Conservation (phyloP, 108 stramenopile genomes). For the Cyclotella choctawhatcheeana region DNA sequence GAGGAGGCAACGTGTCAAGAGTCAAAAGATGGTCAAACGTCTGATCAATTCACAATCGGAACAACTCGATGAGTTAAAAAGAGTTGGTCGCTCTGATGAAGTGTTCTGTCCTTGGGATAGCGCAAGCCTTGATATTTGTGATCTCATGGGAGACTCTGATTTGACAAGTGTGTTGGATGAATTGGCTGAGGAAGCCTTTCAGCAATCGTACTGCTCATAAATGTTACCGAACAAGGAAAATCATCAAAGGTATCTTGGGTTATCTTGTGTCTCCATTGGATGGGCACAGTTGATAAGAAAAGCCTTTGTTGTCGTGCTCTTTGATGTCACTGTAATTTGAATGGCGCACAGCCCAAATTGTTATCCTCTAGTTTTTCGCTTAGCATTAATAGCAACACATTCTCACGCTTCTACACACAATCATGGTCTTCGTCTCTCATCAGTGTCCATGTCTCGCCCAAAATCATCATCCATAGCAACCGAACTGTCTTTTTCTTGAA, state of each 20-base stretch:
- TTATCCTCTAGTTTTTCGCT: not conserved
- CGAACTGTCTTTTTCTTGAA: slow-evolving; percentile 1
- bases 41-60: slow-evolving; percentile 45
- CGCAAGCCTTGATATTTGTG: slow-evolving; percentile 7
- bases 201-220: slow-evolving; percentile 17
- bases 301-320: no score
- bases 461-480: no score
- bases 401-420: no score
- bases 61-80: slow-evolving; percentile 36
- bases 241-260: not conserved
- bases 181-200: slow-evolving; percentile 46
- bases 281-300: no score
- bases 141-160: slow-evolving; percentile 32
- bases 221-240: not conserved
- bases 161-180: slow-evolving; percentile 48
- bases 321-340: no score
- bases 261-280: slow-evolving; percentile 16
- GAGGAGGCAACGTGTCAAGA: slow-evolving; percentile 30
- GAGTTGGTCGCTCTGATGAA: slow-evolving; percentile 15
- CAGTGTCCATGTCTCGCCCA: no score
- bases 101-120: slow-evolving; percentile 23
- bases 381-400: no score
- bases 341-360: not conserved
- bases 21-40: slow-evolving; percentile 33
- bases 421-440: slow-evolving; percentile 4